Evolutionary conservation across 2,329 filamentous ascomycete species (phyloP), one percentile per base, ranked within the genome.

Genomic region (Pyrenophora teres): DNA sequence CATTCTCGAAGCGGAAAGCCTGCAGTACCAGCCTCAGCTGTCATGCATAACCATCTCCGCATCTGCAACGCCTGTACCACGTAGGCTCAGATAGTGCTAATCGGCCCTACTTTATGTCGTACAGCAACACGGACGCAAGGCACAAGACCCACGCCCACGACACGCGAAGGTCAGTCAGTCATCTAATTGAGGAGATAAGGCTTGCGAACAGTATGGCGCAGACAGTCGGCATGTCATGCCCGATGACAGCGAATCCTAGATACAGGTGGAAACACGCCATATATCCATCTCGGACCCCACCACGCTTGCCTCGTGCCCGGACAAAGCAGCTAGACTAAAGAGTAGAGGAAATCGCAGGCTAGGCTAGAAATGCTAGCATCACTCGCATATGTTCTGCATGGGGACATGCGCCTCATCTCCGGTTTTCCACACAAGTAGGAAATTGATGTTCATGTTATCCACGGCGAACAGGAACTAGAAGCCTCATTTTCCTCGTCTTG

Each of bases 91-190:
- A 43, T 42, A 39, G 31, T 27, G 31, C 38, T 37, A 52, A 40
- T 52, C 44, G 53, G 35, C 32, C 53, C 37, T 56, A 39, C 35
- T 48, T 31, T n/a, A 56, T 50, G 49, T 48, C 46, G 50, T 52
- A 44, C 49, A 53, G 46, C 33, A 42, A 18, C 43, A 19, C 30
- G 38, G 30, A 52, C 45, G 50, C 55, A 56, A 57, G 52, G 54
- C 43, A 57, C 54, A 48, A 36, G 31, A 45, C 35, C 46, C 33
- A 40, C n/a, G 25, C 42, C 15, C 27, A 30, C 27, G 4, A 30
- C 10, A 30, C 27, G 27, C 9, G 27, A 30, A 30, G 10, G 8
- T 7, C 27, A 12, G 10, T 45, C 44, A 38, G 44, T 27, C 31
- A n/a, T 27, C 18, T 23, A 42, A 33, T 19, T 38, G 49, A 39